These are phyloP conservation scores for Aureobasidium sp. DNA, from an alignment of 2,329 filamentous ascomycete species.

Conservation along the genomic window DNA sequence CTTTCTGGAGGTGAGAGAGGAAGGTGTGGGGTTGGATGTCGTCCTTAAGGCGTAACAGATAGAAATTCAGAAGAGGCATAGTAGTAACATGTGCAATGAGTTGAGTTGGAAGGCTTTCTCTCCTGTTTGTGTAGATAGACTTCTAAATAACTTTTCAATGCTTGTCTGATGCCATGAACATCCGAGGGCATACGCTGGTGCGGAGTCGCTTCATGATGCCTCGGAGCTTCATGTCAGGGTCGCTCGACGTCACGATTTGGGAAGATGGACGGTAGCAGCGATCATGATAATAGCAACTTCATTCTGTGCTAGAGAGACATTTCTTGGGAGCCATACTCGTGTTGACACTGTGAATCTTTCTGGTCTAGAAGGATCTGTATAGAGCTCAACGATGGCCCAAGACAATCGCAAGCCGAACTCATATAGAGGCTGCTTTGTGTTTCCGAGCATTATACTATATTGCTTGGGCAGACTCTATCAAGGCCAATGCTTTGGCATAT, in stretches of 20 bases:
- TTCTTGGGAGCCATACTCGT: too few species aligned
- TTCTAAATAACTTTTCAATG: not conserved
- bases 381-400: too few species aligned
- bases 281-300: too few species aligned
- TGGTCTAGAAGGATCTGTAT: too few species aligned
- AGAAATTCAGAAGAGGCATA: constrained; percentile 46
- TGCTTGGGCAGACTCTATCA: not conserved
- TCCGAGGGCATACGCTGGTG: constrained; percentile 1
- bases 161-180: not conserved
- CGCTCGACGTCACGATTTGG: not conserved
- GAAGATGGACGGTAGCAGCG: too few species aligned
- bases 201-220: constrained; percentile 2
- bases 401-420: too few species aligned
- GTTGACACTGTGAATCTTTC: not conserved
- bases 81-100: constrained; percentile 4
- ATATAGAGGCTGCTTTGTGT: not conserved
- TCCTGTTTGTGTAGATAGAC: too few species aligned
- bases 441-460: not conserved
- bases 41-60: constrained; percentile 37
- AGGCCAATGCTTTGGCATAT: not conserved
- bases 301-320: too few species aligned
- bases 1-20: constrained; percentile 32
- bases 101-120: not conserved
- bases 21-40: constrained; percentile 32
- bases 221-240: constrained; percentile 3